Base-by-base conservation (phyloP, 306 rosid genomes). In the Lathyrus oleraceus region DNA sequence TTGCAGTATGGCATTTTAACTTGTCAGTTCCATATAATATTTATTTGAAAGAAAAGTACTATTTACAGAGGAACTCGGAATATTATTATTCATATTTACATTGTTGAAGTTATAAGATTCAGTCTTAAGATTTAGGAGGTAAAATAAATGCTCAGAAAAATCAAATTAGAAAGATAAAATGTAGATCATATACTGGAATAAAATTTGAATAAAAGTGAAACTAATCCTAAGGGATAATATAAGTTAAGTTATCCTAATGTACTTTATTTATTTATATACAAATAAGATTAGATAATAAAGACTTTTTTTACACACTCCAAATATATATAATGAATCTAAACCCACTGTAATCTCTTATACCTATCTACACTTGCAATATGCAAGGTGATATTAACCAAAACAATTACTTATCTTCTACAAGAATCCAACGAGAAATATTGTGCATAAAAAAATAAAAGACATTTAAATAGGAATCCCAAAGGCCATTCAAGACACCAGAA, bases 401-500 rank as follows among this genome's bases (percentile, higher is more conserved):
- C 7, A 17, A 16, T 20, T 20, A 54, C 53, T 67, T 63, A 60
- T 54, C 54, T 71, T 58, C 71, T n/a, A 39, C 64, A 66, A 5
- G 40, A 79, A 45, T 28, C 21, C 40, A 28, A 15, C 61, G 57
- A 65, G 62, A 69, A 70, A 6, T 25, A 32, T 13, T 47, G 25
- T 10, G 35, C 14, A 27, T 67, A 40, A 56, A 25, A 35, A 49
- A 47, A 36, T 45, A 32, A 60, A 75, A 61, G 9, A 57, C 51
- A 15, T n/a, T 30, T 57, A 61, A 62, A 72, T 49, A 20, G 40
- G 45, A 74, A 57, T 74, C 44, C 39, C 76, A 54, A 40, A 40
- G 30, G 71, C 30, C 28, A 71, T 42, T 67, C 68, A 61, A 52
- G 10, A 70, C 6, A 75, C 14, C 19, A 64, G 25, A 76, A 61